Conservation (phyloP, 305 asterid species). For the Fraxinus paxiana region DNA sequence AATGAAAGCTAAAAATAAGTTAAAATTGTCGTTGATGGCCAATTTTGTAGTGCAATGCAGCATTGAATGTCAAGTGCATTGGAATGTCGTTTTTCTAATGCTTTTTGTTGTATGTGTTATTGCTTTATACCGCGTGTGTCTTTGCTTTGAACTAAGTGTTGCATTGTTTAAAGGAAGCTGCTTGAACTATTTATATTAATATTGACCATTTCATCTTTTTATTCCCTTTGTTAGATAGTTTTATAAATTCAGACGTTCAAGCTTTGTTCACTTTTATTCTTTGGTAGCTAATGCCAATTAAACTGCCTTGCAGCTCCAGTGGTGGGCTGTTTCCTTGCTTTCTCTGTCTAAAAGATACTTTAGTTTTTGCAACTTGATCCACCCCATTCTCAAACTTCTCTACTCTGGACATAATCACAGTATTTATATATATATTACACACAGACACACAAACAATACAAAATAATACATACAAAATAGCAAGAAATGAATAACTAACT, state of each 20-base stretch:
- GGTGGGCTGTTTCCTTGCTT: slow-evolving; percentile 91
- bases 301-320: slow-evolving; percentile 64
- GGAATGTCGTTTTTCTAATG: slow-evolving; percentile 6
- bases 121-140: too few species aligned
- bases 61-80: slow-evolving; percentile 5
- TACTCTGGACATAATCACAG: not conserved
- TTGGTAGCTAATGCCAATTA: not conserved
- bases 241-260: not conserved
- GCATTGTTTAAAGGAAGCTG: not conserved
- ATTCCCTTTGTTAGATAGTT: not conserved
- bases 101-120: not conserved
- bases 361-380: slow-evolving; percentile 22
- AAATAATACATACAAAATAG: not conserved
- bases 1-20: too few species aligned
- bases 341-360: slow-evolving; percentile 61
- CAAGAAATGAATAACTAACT: not conserved
- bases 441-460: not conserved
- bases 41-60: slow-evolving; percentile 5
- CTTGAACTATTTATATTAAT: not conserved
- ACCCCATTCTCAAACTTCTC: slow-evolving; percentile 27
- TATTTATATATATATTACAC: not conserved
- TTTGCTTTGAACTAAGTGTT: not conserved
- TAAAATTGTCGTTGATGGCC: not conserved
- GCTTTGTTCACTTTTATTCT: not conserved
- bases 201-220: not conserved